Conservation (phyloP, 1,139 yeast species). For the Debaryomyces sp. region DNA sequence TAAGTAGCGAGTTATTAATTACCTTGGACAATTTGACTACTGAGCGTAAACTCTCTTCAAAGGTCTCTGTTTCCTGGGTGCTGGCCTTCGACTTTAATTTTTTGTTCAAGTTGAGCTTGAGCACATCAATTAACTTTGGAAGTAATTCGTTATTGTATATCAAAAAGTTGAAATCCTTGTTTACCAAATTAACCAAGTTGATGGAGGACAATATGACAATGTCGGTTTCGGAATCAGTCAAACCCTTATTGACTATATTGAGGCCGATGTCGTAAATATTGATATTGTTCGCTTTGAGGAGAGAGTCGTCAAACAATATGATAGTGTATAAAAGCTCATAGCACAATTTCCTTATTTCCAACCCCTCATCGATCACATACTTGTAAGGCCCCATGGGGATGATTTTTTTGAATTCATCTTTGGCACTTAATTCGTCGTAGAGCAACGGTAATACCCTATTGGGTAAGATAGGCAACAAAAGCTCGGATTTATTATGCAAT, state of each 20-base stretch:
- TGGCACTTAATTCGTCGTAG: slow-evolving; percentile 58
- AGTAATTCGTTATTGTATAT: slow-evolving; percentile 23
- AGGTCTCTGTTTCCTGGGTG: slow-evolving; percentile 43
- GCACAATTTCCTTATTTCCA: slow-evolving; percentile 71
- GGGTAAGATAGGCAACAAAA: slow-evolving; percentile 59
- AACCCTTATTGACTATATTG: slow-evolving; percentile 35
- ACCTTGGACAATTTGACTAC: slow-evolving; percentile 28
- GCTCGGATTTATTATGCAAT: slow-evolving; percentile 63
- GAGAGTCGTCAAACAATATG: slow-evolving; percentile 28
- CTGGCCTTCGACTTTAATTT: slow-evolving; percentile 46
- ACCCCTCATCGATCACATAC: slow-evolving; percentile 78
- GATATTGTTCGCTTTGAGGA: slow-evolving; percentile 21
- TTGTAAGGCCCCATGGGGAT: slow-evolving; percentile 90
- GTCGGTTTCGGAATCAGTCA: slow-evolving; percentile 43
- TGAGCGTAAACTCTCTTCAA: slow-evolving; percentile 34
- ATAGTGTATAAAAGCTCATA: slow-evolving; percentile 72
- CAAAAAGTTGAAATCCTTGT: slow-evolving; percentile 21
- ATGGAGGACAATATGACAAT: slow-evolving; percentile 40
- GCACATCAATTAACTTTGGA: slow-evolving; percentile 23
- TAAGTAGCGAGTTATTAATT: slow-evolving; percentile 18
- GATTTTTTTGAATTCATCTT: slow-evolving; percentile 58
- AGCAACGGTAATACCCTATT: slow-evolving; percentile 68
- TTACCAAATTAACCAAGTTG: slow-evolving; percentile 34
- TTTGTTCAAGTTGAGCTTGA: slow-evolving; percentile 33
- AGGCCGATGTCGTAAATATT: slow-evolving; percentile 27